These are phyloP conservation scores for Geotrichum fermentans DNA, from an alignment of 1,139 yeast genomes.

Conservation along the genomic window DNA sequence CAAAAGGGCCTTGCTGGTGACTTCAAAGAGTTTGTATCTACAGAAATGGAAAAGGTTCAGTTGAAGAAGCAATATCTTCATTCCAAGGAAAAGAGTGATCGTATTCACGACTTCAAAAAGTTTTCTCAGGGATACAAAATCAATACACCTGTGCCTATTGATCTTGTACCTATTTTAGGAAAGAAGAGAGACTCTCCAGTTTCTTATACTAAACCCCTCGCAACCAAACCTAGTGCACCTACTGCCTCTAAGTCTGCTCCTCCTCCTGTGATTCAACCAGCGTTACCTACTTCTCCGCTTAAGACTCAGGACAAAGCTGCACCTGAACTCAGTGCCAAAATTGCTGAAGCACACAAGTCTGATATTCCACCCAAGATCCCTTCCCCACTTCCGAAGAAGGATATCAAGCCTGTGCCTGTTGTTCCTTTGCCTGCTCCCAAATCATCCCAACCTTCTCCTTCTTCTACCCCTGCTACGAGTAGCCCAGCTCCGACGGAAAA, in stretches of 20 bases:
- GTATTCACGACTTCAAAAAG: constrained; percentile 67
- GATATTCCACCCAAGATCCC: constrained; percentile 16
- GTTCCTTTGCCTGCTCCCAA: constrained; percentile 1
- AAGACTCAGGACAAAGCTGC: constrained; percentile 24
- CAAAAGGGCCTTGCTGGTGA: constrained; percentile 36
- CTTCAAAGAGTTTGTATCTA: constrained; percentile 37
- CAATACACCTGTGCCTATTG: constrained; percentile 52
- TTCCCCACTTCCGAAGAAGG: constrained; percentile 17
- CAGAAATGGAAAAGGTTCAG: constrained; percentile 33
- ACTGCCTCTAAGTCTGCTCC: constrained; percentile 17
- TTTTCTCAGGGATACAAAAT: constrained; percentile 81
- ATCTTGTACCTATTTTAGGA: constrained; percentile 67
- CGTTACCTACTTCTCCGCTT: constrained; percentile 11
- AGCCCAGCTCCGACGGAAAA: constrained; percentile 18
- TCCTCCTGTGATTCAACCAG: constrained; percentile 8
- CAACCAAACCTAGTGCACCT: constrained; percentile 21
- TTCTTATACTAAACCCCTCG: constrained; percentile 10
- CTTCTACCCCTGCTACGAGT: constrained; percentile 12
- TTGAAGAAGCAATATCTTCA: constrained; percentile 33
- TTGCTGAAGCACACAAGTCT: constrained; percentile 17
- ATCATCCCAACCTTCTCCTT: constrained; percentile 13
- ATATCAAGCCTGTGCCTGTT: constrained; percentile 6
- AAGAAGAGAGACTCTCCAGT: constrained; percentile 52
- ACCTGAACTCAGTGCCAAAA: constrained; percentile 15
- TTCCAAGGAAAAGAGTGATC: constrained; percentile 45